phyloP scores from a whole-genome alignment of 495 filamentous ascomycete species.

The Neurospora sp. region DNA sequence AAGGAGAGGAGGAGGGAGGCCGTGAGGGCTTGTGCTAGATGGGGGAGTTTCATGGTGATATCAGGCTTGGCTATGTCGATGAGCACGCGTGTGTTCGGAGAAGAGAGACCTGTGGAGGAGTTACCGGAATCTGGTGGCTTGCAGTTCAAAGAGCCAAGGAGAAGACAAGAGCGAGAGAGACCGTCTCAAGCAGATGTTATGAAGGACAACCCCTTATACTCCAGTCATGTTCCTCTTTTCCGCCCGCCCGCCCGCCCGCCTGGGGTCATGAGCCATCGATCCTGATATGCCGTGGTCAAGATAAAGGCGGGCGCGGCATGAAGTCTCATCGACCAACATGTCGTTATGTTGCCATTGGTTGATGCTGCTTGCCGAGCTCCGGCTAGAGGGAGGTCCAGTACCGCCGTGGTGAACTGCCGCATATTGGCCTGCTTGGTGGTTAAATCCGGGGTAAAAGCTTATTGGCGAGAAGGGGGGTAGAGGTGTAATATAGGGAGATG shows the following conservation, averaged over 20 bases:
- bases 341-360: background rate
- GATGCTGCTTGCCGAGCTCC: background rate
- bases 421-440: constrained; percentile 2
- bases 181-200: background rate
- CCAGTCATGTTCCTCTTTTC: background rate
- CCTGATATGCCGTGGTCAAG: background rate
- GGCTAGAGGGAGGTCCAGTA: background rate
- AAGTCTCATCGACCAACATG: background rate
- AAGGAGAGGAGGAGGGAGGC: constrained; percentile 16
- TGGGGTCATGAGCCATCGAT: background rate
- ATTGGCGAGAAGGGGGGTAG: background rate
- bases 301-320: background rate
- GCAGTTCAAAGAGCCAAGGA: background rate
- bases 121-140: no score
- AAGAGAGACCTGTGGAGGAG: no score
- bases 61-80: constrained; percentile 2
- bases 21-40: constrained; percentile 12
- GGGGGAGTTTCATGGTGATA: constrained; percentile 12
- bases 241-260: background rate
- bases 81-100: constrained; percentile 3
- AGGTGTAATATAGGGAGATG: background rate
- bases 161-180: background rate
- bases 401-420: constrained; percentile 1
- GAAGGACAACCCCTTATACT: background rate
- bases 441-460: constrained; percentile 5